These are phyloP conservation scores for Penicillium odoratum DNA, from an alignment of 495 filamentous ascomycete species.

Conservation along the genomic window DNA sequence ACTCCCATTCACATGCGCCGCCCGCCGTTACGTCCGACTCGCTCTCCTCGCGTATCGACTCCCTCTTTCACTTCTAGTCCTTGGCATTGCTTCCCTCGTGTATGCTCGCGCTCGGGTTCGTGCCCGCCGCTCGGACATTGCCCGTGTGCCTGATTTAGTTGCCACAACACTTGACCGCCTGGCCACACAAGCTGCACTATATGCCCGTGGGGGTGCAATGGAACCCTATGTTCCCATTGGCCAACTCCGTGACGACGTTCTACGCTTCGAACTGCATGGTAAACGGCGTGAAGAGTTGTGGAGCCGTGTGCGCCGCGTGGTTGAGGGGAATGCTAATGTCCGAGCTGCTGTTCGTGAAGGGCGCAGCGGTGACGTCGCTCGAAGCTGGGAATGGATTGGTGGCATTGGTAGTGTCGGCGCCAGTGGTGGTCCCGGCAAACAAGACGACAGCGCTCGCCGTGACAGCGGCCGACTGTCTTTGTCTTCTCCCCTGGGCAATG, in stretches of 20 bases:
- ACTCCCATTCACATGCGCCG: conserved; percentile 81
- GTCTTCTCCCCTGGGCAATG: conserved; percentile 22
- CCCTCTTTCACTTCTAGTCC: conserved; percentile 73
- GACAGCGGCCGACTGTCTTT: conserved; percentile 47
- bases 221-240: conserved; percentile 83
- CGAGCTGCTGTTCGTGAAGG: conserved; percentile 80
- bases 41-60: conserved; percentile 94
- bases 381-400: conserved; percentile 97
- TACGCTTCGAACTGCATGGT: conserved; percentile 77
- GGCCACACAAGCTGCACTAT: conserved; percentile 74
- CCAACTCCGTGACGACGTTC: conserved; percentile 87
- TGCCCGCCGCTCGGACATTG: conserved; percentile 60
- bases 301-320: conserved; percentile 75
- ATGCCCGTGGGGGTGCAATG: conserved; percentile 61
- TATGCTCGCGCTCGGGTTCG: conserved; percentile 60
- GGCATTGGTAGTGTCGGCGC: conserved; percentile 45
- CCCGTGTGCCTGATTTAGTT: conserved; percentile 75
- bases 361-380: conserved; percentile 78
- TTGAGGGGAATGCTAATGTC: conserved; percentile 93
- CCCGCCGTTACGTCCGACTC: conserved; percentile 87
- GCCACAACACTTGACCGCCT: conserved; percentile 79
- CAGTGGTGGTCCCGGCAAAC: conserved; percentile 36
- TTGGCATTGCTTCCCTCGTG: conserved; percentile 46
- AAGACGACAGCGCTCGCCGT: conserved; percentile 29
- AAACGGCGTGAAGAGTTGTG: conserved; percentile 74